A percentile compares a stretch with the other conserved stretches of the same genome.
phyloP scores from a whole-genome alignment of 1,284 basidiomycete genomes.

The Sanghuangporus weigelae region DNA sequence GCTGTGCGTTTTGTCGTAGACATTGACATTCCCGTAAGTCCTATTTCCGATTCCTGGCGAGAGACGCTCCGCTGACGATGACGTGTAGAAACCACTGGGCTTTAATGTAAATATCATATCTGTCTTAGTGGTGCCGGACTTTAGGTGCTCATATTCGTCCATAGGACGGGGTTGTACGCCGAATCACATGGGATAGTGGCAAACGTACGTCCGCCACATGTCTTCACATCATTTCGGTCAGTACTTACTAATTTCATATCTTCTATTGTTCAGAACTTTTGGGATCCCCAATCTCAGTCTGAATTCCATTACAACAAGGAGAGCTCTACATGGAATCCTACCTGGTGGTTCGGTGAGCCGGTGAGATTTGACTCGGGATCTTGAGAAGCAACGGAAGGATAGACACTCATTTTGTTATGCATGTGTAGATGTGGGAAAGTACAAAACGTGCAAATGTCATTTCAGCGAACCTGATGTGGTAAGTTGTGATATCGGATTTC shows the following conservation, averaged over 20 bases:
- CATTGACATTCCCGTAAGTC: constrained; percentile 83
- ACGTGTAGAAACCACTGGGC: constrained; percentile 76
- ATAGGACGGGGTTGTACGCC: constrained; percentile 81
- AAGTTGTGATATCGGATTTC: constrained; percentile 24
- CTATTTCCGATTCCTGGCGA: background rate
- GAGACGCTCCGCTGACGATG: background rate
- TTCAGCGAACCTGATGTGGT: constrained; percentile 90
- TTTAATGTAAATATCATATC: constrained; percentile 49
- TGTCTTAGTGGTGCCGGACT: background rate
- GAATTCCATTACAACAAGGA: constrained; percentile 70
- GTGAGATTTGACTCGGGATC: constrained; percentile 38
- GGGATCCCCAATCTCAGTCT: constrained; percentile 57
- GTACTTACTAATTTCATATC: background rate
- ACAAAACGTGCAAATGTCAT: constrained; percentile 67
- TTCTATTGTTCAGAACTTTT: constrained; percentile 63
- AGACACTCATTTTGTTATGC: background rate
- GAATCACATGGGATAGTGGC: constrained; percentile 89
- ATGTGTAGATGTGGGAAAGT: constrained; percentile 80
- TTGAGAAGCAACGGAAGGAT: background rate
- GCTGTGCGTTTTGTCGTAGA: constrained; percentile 36
- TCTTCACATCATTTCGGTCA: background rate
- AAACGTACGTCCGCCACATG: constrained; percentile 50
- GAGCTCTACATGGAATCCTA: constrained; percentile 55
- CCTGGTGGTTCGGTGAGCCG: constrained; percentile 88
- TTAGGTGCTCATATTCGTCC: background rate